Conservation (phyloP, 1,139 yeast species). For the Blastobotrys persicus region DNA sequence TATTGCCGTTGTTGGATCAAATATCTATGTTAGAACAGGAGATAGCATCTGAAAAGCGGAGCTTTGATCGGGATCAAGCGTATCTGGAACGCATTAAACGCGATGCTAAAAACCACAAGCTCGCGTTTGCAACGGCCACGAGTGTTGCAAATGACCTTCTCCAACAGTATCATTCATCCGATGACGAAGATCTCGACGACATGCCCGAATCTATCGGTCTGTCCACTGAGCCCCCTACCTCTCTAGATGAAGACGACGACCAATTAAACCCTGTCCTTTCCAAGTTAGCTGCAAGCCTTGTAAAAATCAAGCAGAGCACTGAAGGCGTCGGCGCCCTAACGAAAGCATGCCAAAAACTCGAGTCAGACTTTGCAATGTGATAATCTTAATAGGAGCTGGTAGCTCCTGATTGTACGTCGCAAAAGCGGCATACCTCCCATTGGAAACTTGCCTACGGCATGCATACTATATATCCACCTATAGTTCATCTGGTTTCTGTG, state of each 20-base stretch:
- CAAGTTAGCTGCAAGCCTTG: not conserved
- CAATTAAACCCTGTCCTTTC: not conserved
- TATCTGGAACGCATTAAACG: slow-evolving; percentile 18
- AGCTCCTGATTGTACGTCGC: too few relatives aligned
- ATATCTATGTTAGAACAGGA: slow-evolving; percentile 27
- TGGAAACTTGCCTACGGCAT: too few relatives aligned
- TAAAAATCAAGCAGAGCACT: not conserved
- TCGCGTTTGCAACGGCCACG: not conserved
- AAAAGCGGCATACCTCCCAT: too few relatives aligned
- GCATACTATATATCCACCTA: too few relatives aligned
- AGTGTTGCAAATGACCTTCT: slow-evolving; percentile 2
- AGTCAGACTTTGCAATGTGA: not conserved
- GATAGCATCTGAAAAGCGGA: slow-evolving; percentile 21
- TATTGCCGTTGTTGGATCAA: slow-evolving; percentile 27
- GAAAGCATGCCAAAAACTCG: not conserved
- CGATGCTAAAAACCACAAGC: slow-evolving; percentile 13
- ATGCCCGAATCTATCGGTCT: slow-evolving; percentile 5
- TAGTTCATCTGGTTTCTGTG: too few relatives aligned
- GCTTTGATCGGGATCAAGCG: slow-evolving; percentile 17
- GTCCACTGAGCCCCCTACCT: not conserved
- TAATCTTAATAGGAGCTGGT: too few relatives aligned
- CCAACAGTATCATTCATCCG: not conserved
- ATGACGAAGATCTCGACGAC: slow-evolving; percentile 2
- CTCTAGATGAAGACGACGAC: not conserved
- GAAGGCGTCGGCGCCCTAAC: not conserved